phyloP scores from a whole-genome alignment of 2,329 filamentous ascomycete genomes.

The Periconia sp. region DNA sequence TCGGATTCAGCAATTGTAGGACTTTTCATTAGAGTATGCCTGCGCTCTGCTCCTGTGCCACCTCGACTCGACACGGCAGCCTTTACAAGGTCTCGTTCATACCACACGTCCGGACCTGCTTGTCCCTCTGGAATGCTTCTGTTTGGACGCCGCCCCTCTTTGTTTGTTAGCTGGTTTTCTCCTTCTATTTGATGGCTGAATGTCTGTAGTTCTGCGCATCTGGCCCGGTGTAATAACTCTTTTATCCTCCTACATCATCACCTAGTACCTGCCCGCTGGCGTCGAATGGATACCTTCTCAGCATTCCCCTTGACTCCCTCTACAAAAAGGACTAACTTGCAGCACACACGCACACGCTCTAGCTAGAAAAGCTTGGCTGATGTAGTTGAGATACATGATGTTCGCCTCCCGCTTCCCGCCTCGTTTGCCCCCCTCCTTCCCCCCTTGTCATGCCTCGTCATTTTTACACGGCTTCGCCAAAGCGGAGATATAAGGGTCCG shows the following conservation, averaged over 20 bases:
- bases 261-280: conserved; percentile 14
- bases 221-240: conserved; percentile 30
- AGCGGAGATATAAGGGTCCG: too few species aligned
- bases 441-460: too few species aligned
- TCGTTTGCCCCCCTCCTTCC: too few species aligned
- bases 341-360: too few species aligned
- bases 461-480: too few species aligned
- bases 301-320: too few species aligned
- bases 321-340: conserved; percentile 6
- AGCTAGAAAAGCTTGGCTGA: too few species aligned
- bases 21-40: conserved; percentile 20
- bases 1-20: conserved; percentile 33
- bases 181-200: conserved; percentile 16
- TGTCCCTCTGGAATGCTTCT: conserved; percentile 8
- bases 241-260: conserved; percentile 15
- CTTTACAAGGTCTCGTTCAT: conserved; percentile 5
- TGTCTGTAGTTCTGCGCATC: conserved; percentile 25
- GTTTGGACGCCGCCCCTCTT: conserved; percentile 14
- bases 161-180: conserved; percentile 15
- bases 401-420: too few species aligned
- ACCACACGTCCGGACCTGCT: neutral
- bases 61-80: too few species aligned
- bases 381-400: too few species aligned
- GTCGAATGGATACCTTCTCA: conserved; percentile 23
- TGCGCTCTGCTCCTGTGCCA: conserved; percentile 4